Base-by-base conservation (phyloP, 2,329 filamentous ascomycete genomes). In the Alternaria burnsii region DNA sequence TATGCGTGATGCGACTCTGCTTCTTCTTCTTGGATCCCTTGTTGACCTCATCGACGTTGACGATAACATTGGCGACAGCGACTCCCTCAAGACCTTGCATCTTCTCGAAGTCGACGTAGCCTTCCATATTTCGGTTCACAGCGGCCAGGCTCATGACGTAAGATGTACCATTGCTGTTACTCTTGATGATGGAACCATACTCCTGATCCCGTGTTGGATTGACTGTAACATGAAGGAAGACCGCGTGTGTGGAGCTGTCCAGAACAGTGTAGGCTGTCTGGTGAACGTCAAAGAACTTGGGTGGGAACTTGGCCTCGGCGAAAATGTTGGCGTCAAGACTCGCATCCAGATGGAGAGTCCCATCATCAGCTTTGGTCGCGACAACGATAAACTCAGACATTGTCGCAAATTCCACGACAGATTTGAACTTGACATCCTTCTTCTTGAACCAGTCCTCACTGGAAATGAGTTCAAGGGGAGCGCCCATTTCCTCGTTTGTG, bases 341-440 rank as follows among this genome's bases (percentile, higher is more conserved):
- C 46, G 92, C 88, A 69, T 94, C 89, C 34, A 94, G 90, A 62
- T 89, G 89, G 61, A 97, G 82, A 2, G 87, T 90, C 40, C 87
- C 83, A 38, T 91, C 88, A 60, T 90, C 85, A 62, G 86, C 76
- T 62, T 85, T 86, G 6, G 90, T 89, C 2, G 94, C 94, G 51
- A 97, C 90, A 40, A 99, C 88, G 72, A 99, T 95, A 77, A 97
- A 99, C 76, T 99, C 95, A 40, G 91, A 90, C 94, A 97, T 98
- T 5, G 91, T 96, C 2, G 93, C 94, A 78, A 97, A 98, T 68
- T 91, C 90, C 69, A 90, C 88, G 42, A 97, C 91, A 61, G 94
- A 86, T 24, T 87, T 84, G 74, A 91, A 88, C 59, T 88, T 84
- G 22, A 87, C 82, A 14, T 82, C 82, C 69, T 89, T 85, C 63